Evolutionary conservation across 208 protist species (phyloP), one percentile per base, ranked within the genome.

Genomic region (Leishmania guyanensis): DNA sequence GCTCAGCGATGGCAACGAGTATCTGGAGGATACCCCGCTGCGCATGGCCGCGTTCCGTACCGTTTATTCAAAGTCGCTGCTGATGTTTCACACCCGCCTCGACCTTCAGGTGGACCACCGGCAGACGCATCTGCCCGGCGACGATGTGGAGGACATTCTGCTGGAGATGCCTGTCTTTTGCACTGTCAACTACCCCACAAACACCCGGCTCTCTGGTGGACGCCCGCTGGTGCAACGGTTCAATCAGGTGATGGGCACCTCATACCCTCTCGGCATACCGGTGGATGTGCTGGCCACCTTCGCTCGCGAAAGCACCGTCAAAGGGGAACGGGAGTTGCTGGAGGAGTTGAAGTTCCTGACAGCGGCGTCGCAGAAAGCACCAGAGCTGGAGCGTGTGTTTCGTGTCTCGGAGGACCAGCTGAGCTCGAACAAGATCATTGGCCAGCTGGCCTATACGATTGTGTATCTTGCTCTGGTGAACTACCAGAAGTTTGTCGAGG

Each of bases 101-200:
- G 97, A 98, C 77, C 79, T 98, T 39, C 91, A 97, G 81, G 90
- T 97, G 4, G 92, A 97, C 73, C 92, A 95, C 65, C 89, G 92
- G 16, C 89, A 94, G 53, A 84, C 79, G 33, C 85, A 91, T 79
- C 78, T 93, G 71, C 90, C 89, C 0, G 86, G 85, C n/a, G 92
- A 93, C 66, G 80, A 90, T 66, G 84, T 88, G 73, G 96, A 97
- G 81, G 93, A 96, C 68, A 89, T 95, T 48, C 56, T 96, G 62
- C 84, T 97, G 1, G 93, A 98, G 80, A 90, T 97, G 81, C 97
- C 97, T 36, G 75, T 97, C 53, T 98, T 98, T 80, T 97, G 91
- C 77, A 94, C 88, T 20, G 56, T 98, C 43, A 96, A 96, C 77
- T 98, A 98, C 85, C 91, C 97, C 20, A 84, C 70, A 16, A 98